Conservation (phyloP, 306 rosid species). For the Medicago lupulina region DNA sequence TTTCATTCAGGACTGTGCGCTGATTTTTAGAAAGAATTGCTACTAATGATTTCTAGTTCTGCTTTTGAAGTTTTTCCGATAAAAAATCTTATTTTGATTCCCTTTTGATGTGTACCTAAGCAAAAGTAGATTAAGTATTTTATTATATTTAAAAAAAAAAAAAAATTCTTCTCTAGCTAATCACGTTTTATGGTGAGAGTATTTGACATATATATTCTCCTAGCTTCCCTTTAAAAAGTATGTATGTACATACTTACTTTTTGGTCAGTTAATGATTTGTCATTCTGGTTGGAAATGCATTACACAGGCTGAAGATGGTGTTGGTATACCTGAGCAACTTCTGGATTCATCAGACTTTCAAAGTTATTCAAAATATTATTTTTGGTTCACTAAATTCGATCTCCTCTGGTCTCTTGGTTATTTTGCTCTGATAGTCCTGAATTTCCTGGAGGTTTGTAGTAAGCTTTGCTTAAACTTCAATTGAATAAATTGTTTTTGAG, state of each 20-base stretch:
- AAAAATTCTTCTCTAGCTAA: not conserved
- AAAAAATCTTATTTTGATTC: constrained; percentile 6
- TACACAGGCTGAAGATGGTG: constrained; percentile 95
- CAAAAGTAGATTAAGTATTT: constrained; percentile 9
- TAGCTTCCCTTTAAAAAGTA: not conserved
- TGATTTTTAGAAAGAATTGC: not conserved
- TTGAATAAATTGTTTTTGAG: constrained; percentile 8
- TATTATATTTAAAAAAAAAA: not conserved
- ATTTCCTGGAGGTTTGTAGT: constrained; percentile 85
- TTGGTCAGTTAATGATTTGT: constrained; percentile 36
- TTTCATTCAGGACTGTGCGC: no score
- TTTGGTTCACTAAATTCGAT: constrained; percentile 53
- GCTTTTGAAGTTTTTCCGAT: not conserved
- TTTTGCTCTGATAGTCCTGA: constrained; percentile 73
- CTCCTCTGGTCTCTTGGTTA: constrained; percentile 74
- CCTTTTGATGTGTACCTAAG: not conserved
- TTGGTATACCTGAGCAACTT: constrained; percentile 89
- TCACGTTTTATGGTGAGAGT: constrained; percentile 15
- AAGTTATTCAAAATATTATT: constrained; percentile 69
- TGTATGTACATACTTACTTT: constrained; percentile 21
- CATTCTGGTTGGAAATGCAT: constrained; percentile 45
- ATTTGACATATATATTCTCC: constrained; percentile 21
- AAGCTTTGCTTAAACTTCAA: constrained; percentile 26
- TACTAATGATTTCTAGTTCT: constrained; percentile 16
- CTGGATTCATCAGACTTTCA: constrained; percentile 78